Conservation (phyloP, 75 land plant genomes). For the Picea glauca region DNA sequence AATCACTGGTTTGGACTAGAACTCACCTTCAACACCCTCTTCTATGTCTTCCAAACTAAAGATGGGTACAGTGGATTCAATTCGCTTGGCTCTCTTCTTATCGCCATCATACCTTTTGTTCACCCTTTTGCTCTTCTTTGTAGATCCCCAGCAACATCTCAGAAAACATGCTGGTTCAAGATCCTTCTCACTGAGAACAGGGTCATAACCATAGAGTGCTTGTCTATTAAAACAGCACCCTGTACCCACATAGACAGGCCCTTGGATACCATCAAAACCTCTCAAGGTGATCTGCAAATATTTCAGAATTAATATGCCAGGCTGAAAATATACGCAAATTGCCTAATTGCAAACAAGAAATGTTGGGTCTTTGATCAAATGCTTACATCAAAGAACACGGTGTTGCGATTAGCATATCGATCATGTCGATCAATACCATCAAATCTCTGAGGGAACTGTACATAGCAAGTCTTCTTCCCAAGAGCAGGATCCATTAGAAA, state of each 20-base stretch:
- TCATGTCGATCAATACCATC: slow-evolving; percentile 86
- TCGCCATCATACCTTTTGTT: slow-evolving; percentile 46
- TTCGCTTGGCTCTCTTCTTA: slow-evolving; percentile 43
- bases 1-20: background rate
- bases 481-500: slow-evolving; percentile 82
- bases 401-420: slow-evolving; percentile 88
- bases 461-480: slow-evolving; percentile 77
- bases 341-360: background rate
- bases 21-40: slow-evolving; percentile 78
- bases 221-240: slow-evolving; percentile 86
- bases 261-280: slow-evolving; percentile 83
- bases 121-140: slow-evolving; percentile 45
- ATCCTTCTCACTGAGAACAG: slow-evolving; percentile 62
- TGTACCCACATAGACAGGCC: slow-evolving; percentile 90
- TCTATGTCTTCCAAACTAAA: slow-evolving; percentile 82
- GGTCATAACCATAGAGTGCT: slow-evolving; percentile 93
- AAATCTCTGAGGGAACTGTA: slow-evolving; percentile 82
- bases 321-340: background rate
- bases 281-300: slow-evolving; percentile 82
- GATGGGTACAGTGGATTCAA: slow-evolving; percentile 82
- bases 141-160: slow-evolving; percentile 66
- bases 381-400: slow-evolving; percentile 87
- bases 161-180: slow-evolving; percentile 58
- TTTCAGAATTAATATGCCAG: background rate
- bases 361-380: background rate